Evolutionary conservation across 1,284 basidiomycete genomes (phyloP).

Genomic region (Microbotryum intermedium): DNA sequence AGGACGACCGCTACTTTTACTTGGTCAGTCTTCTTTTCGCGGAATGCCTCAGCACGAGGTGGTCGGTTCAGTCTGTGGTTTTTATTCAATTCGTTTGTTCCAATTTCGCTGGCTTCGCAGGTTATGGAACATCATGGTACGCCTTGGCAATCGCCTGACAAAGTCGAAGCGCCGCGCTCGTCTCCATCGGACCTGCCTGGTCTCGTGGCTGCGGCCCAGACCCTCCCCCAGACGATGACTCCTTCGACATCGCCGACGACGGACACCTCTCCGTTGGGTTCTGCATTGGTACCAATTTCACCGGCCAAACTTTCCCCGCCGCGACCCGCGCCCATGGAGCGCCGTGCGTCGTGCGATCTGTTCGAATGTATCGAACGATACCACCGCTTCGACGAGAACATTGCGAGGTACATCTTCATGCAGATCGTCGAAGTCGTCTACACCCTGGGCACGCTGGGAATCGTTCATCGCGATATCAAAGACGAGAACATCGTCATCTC

Average conservation of each 20-base stretch:
- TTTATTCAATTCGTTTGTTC: neutral
- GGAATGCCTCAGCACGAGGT: too few relatives aligned
- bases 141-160: conserved; percentile 53
- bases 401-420: conserved; percentile 70
- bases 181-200: conserved; percentile 12
- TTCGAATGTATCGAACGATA: conserved; percentile 90
- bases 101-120: conserved; percentile 46
- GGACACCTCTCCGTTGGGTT: conserved; percentile 31
- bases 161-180: conserved; percentile 6
- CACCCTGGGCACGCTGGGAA: conserved; percentile 65
- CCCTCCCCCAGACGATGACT: conserved; percentile 2
- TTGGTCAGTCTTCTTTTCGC: conserved; percentile 50
- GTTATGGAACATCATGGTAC: conserved; percentile 85
- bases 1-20: conserved; percentile 76
- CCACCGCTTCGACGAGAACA: conserved; percentile 65
- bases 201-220: conserved; percentile 10
- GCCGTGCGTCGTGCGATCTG: conserved; percentile 75
- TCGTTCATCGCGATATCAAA: conserved; percentile 71
- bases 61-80: neutral
- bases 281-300: conserved; percentile 3
- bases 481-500: conserved; percentile 88
- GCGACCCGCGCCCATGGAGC: conserved; percentile 50
- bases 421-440: conserved; percentile 79
- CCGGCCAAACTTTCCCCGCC: conserved; percentile 15
- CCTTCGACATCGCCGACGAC: conserved; percentile 20